Conservation (phyloP, 305 asterid species). For the Fraxinus sp. region DNA sequence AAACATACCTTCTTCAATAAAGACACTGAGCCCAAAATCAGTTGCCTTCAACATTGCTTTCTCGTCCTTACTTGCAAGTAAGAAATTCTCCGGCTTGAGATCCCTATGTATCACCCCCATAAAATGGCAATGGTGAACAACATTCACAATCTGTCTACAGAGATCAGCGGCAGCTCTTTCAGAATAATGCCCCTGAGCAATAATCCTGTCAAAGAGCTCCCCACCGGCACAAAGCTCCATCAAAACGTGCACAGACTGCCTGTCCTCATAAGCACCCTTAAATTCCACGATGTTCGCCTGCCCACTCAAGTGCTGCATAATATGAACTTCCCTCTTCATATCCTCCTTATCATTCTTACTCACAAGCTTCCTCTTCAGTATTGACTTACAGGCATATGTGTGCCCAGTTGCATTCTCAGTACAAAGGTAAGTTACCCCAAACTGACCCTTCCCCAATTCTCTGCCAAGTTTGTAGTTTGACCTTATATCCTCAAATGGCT, state of each 20-base stretch:
- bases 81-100: conserved; percentile 67
- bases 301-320: conserved; percentile 66
- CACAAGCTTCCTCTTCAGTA: conserved; percentile 59
- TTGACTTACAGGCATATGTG: conserved; percentile 59
- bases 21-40: conserved; percentile 66
- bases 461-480: conserved; percentile 45
- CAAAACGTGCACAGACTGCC: conserved; percentile 48
- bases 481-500: conserved; percentile 55
- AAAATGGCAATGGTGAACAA: conserved; percentile 63
- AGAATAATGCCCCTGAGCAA: conserved; percentile 59
- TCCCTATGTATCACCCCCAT: conserved; percentile 70
- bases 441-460: conserved; percentile 70
- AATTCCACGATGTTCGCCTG: conserved; percentile 61
- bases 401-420: conserved; percentile 46
- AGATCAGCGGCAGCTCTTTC: conserved; percentile 57
- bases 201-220: conserved; percentile 59
- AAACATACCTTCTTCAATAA: conserved; percentile 57
- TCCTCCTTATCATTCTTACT: conserved; percentile 57
- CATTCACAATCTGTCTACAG: conserved; percentile 66
- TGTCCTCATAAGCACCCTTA: conserved; percentile 60
- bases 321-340: conserved; percentile 60
- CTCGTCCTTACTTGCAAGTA: conserved; percentile 55
- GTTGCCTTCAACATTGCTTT: conserved; percentile 58
- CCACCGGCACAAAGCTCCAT: conserved; percentile 73
- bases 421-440: conserved; percentile 57